phyloP scores from a whole-genome alignment of 2,329 filamentous ascomycete genomes.

The Sporothrix dimorphospora region DNA sequence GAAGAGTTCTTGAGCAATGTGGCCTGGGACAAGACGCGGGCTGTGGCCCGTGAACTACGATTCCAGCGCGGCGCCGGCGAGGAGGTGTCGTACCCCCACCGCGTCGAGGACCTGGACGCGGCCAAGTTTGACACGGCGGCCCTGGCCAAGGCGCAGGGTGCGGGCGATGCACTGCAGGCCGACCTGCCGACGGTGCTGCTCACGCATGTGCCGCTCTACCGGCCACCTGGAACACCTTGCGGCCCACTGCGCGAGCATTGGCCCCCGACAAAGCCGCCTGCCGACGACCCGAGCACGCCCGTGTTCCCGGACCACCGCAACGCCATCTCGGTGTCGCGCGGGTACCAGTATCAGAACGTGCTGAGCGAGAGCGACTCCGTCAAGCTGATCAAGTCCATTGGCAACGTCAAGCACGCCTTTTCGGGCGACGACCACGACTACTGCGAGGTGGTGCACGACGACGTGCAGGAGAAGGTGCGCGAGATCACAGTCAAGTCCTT shows the following conservation, averaged over 20 bases:
- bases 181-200: constrained; percentile 87
- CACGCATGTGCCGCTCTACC: constrained; percentile 88
- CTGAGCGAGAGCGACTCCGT: constrained; percentile 76
- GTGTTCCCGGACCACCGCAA: constrained; percentile 70
- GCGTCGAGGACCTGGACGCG: constrained; percentile 60
- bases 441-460: constrained; percentile 82
- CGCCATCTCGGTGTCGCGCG: constrained; percentile 73
- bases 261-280: constrained; percentile 65
- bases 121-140: constrained; percentile 44
- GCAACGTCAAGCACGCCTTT: constrained; percentile 83
- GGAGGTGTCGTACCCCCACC: constrained; percentile 60
- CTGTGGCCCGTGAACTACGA: constrained; percentile 69
- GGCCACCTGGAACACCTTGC: constrained; percentile 80
- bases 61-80: constrained; percentile 64
- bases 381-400: constrained; percentile 74
- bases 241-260: constrained; percentile 83
- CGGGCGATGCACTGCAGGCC: constrained; percentile 45
- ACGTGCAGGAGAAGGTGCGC: constrained; percentile 64
- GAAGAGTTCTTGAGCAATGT: constrained; percentile 75
- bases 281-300: constrained; percentile 48
- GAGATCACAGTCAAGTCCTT: constrained; percentile 97
- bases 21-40: constrained; percentile 65
- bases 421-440: constrained; percentile 98
- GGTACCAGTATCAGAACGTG: constrained; percentile 98
- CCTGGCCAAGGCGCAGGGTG: constrained; percentile 13